Percentiles rank a stretch among this genome's conserved stretches.
These are phyloP conservation scores for Saccharomyces kudriavzevii DNA, from an alignment of 805 yeast species.

Conservation along the genomic window DNA sequence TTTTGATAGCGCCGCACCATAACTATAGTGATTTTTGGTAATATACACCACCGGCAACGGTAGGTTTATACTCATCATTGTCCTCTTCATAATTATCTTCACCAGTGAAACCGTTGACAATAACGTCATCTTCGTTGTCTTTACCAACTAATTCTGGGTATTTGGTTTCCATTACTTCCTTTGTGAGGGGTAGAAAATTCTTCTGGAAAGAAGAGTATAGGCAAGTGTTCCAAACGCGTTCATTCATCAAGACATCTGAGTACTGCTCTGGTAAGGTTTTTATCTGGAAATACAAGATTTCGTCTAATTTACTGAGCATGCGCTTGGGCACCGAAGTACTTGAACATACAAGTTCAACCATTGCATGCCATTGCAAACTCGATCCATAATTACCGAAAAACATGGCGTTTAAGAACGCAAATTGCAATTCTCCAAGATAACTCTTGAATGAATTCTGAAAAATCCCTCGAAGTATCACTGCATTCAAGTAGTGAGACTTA, in stretches of 20 bases:
- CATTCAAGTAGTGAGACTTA: slow-evolving; percentile 49
- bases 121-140: neutral
- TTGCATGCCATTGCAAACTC: slow-evolving; percentile 53
- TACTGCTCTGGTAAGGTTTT: slow-evolving; percentile 21
- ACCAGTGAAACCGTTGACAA: neutral
- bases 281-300: slow-evolving; percentile 15
- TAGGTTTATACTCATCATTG: slow-evolving; percentile 15
- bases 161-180: neutral
- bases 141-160: neutral
- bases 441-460: slow-evolving; percentile 21
- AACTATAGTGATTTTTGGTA: neutral
- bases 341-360: slow-evolving; percentile 35
- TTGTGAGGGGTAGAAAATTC: neutral
- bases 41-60: slow-evolving; percentile 14
- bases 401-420: slow-evolving; percentile 41
- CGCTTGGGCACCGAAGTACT: slow-evolving; percentile 10
- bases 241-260: slow-evolving; percentile 16
- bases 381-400: slow-evolving; percentile 57
- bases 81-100: slow-evolving; percentile 3
- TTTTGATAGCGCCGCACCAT: slow-evolving; percentile 40
- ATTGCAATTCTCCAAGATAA: slow-evolving; percentile 47
- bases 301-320: slow-evolving; percentile 11
- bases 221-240: slow-evolving; percentile 14
- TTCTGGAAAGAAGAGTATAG: slow-evolving; percentile 11
- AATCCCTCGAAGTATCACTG: slow-evolving; percentile 24